Evolutionary conservation across 2,329 filamentous ascomycete species (phyloP).

Genomic region (Tolypocladium capitatum): DNA sequence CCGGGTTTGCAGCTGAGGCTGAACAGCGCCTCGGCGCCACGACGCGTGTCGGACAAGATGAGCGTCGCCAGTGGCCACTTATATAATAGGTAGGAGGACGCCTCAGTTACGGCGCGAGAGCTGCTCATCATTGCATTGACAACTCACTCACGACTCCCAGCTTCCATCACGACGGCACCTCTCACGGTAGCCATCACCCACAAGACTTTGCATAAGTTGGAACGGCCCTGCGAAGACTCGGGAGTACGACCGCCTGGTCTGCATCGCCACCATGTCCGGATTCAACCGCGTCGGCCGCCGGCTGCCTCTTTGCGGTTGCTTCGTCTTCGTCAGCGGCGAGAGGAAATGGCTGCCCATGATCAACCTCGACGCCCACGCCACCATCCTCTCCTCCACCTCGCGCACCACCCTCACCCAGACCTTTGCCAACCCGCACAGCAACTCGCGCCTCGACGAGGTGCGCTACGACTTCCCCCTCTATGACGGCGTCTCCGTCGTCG

Average conservation of each 20-base stretch:
- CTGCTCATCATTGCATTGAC: too few species aligned
- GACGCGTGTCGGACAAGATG: too few species aligned
- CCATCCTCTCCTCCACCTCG: slow-evolving; percentile 41
- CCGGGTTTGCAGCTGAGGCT: not conserved
- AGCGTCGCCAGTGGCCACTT: not conserved
- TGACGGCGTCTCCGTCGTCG: slow-evolving; percentile 57
- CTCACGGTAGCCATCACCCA: not conserved
- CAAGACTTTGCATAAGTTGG: too few species aligned
- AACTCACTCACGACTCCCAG: not conserved
- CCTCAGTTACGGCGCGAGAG: not conserved
- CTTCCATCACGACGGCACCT: not conserved
- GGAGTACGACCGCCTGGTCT: too few species aligned
- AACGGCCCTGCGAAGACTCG: too few species aligned
- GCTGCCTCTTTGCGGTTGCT: slow-evolving; percentile 20
- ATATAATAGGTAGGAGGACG: not conserved
- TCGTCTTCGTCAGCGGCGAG: slow-evolving; percentile 10
- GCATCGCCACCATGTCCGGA: not conserved
- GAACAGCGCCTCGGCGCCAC: not conserved
- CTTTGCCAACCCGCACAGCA: slow-evolving; percentile 43
- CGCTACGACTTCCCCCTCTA: slow-evolving; percentile 60
- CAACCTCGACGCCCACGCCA: slow-evolving; percentile 43
- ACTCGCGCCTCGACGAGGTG: slow-evolving; percentile 26
- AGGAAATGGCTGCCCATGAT: slow-evolving; percentile 44
- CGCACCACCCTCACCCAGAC: slow-evolving; percentile 38
- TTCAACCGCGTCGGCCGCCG: not conserved